phyloP scores from a whole-genome alignment of 208 protist species.

The Acanthamoeba lenticulata region DNA sequence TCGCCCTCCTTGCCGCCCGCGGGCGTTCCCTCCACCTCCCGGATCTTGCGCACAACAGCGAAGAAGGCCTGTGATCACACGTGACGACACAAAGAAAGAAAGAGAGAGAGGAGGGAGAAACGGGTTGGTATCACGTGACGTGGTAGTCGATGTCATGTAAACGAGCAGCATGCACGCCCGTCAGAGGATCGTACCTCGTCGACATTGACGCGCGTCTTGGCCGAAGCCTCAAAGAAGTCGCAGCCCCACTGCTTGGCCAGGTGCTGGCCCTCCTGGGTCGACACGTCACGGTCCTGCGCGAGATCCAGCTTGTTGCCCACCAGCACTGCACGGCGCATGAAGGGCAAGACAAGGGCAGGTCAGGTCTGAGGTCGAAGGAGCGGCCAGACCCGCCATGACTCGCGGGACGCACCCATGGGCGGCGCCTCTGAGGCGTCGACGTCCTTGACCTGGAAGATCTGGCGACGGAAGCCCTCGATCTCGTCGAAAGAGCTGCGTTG shows the following conservation, averaged over 20 bases:
- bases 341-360: neutral
- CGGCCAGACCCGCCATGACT: neutral
- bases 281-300: neutral
- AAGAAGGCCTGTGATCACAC: no score
- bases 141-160: no score
- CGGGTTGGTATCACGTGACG: no score
- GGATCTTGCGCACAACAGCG: no score
- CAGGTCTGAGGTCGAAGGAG: neutral
- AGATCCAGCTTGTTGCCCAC: slow-evolving; percentile 62
- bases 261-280: slow-evolving; percentile 44
- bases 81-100: no score
- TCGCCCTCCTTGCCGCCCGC: no score
- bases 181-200: slow-evolving; percentile 27
- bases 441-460: slow-evolving; percentile 47
- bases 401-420: neutral
- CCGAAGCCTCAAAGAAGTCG: slow-evolving; percentile 63
- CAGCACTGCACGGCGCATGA: neutral
- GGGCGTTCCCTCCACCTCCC: no score
- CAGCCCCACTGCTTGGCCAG: slow-evolving; percentile 60
- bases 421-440: neutral
- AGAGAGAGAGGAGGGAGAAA: no score
- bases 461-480: neutral
- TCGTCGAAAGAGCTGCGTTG: slow-evolving; percentile 1
- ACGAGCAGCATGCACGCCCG: no score
- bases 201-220: slow-evolving; percentile 33